phyloP scores from a whole-genome alignment of 2,329 filamentous ascomycete species.

The Curvularia hawaiiensis region DNA sequence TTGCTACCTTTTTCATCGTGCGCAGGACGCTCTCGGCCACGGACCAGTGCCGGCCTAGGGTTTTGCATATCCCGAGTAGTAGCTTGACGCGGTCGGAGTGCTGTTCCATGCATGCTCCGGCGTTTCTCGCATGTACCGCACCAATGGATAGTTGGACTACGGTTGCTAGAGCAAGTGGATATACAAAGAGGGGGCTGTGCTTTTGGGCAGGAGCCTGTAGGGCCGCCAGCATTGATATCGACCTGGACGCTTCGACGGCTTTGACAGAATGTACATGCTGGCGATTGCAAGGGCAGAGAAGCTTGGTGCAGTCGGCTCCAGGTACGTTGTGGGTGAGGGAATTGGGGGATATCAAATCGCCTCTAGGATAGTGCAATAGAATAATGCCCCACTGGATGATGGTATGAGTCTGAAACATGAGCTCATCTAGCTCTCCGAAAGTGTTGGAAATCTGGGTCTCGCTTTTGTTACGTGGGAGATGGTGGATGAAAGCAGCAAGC shows the following conservation, averaged over 20 bases:
- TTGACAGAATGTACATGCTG: slow-evolving; percentile 68
- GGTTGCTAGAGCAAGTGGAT: slow-evolving; percentile 25
- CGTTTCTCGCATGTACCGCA: slow-evolving; percentile 44
- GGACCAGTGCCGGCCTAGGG: slow-evolving; percentile 20
- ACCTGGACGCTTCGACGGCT: slow-evolving; percentile 75
- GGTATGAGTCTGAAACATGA: slow-evolving; percentile 87
- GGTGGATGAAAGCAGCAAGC: slow-evolving; percentile 74
- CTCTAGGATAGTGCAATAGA: slow-evolving; percentile 25
- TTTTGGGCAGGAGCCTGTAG: slow-evolving; percentile 65
- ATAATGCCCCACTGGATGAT: slow-evolving; percentile 55
- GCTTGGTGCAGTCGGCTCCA: slow-evolving; percentile 16
- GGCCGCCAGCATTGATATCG: slow-evolving; percentile 73
- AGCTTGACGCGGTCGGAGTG: slow-evolving; percentile 24
- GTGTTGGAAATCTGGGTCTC: slow-evolving; percentile 68
- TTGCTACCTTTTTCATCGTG: slow-evolving; percentile 20
- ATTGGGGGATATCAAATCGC: slow-evolving; percentile 16
- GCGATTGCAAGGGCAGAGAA: slow-evolving; percentile 23
- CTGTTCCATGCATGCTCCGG: slow-evolving; percentile 20
- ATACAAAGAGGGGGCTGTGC: slow-evolving; percentile 57
- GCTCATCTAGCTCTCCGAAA: slow-evolving; percentile 75
- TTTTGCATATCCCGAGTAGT: slow-evolving; percentile 22
- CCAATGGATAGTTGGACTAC: slow-evolving; percentile 65
- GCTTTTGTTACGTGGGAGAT: slow-evolving; percentile 68
- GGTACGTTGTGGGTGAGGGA: slow-evolving; percentile 17
- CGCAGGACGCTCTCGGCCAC: slow-evolving; percentile 16